Evolutionary conservation across 75 land plant species (phyloP), one percentile per base, ranked within the genome.

Genomic region (Selaginella moellendorffii): DNA sequence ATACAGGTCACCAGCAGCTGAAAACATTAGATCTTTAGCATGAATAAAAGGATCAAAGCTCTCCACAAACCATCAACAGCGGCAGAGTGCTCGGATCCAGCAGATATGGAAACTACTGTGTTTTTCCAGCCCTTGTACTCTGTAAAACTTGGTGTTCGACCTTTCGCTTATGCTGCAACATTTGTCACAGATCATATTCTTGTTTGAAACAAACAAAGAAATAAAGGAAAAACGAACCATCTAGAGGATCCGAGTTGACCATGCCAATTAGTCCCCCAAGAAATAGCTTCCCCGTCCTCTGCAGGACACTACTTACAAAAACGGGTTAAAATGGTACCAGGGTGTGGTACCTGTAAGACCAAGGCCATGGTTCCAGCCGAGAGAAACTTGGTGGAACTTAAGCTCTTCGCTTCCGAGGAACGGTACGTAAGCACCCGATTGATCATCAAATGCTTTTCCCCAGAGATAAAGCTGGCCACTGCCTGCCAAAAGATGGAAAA

Each of bases 291-390:
- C 26, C 79, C 83, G 30, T 73, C 77, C 30, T 68, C 91, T 88
- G 75, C 54, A 29, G 71, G 30, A 19, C 24, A 58, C 29, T 28
- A 26, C 24, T 36, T 52, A 56, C 27, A 65, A 51, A n/a, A n/a
- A n/a, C n/a, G n/a, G n/a, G n/a, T n/a, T n/a, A n/a, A n/a, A n/a
- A n/a, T n/a, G n/a, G n/a, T n/a, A n/a, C n/a, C n/a, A n/a, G n/a
- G n/a, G n/a, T n/a, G n/a, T n/a, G n/a, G 36, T 46, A 86, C 92
- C 80, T 74, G 90, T 69, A 2, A 86, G 65, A 60, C 79, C 61
- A 64, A 95, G 72, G 30, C 80, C 83, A 79, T 95, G 96, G 68
- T 84, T 83, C 99, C 99, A 95, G 30, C 99, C 96, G 31, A 95
- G 81, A 65, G 81, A 79, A 62, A 79, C 84, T 66, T 86, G 77